Evolutionary conservation across 768 basidiomycete species (phyloP), one percentile per base, ranked within the genome.

Genomic region (Cyathus striatus): DNA sequence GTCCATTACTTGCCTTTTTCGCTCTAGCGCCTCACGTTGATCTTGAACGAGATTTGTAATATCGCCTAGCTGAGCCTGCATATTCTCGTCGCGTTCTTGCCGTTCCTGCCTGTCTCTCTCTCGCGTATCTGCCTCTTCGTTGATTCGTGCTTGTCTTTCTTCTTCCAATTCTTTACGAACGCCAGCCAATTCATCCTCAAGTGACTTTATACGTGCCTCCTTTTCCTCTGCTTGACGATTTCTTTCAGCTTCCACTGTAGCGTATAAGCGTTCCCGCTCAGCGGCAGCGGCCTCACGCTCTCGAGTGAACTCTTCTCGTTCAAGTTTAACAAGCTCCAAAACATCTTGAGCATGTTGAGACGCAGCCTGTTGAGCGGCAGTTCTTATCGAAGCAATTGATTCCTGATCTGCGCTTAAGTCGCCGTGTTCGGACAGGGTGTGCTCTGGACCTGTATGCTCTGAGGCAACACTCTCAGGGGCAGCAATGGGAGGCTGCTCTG

Each of bases 11-110:
- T 72, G 69, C 44, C 70, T 81, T 66, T 89, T 86, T 50, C 70
- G 64, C 23, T 78, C 74, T 25, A 74, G 72, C 38, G 74, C 69
- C 24, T 80, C 75, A 1, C 76, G 68, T 43, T 87, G 83, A 44
- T 83, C 79, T 43, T 85, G 79, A 12, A 90, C 68, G 41, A 88
- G 57, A 48, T 83, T 82, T 1, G 88, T 83, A 49, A 92, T 76
- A 46, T 90, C 87, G 4, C 58, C 64, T 12, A 92, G 60, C 49
- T 89, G 86, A 27, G 59, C 66, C 24, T 78, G 70, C 33, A 86
- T 58, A 6, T 63, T 70, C 12, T 83, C 79, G 47, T 83, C 78
- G 5, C 80, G 75, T 44, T 86, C 84, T 27, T 65, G 54, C 24
- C 69, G 65, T 38, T 83, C 84, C 27, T 65, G 63, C 17, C 76